These are phyloP conservation scores for Tulasnella sp. DNA, from an alignment of 768 basidiomycete species.

Conservation along the genomic window DNA sequence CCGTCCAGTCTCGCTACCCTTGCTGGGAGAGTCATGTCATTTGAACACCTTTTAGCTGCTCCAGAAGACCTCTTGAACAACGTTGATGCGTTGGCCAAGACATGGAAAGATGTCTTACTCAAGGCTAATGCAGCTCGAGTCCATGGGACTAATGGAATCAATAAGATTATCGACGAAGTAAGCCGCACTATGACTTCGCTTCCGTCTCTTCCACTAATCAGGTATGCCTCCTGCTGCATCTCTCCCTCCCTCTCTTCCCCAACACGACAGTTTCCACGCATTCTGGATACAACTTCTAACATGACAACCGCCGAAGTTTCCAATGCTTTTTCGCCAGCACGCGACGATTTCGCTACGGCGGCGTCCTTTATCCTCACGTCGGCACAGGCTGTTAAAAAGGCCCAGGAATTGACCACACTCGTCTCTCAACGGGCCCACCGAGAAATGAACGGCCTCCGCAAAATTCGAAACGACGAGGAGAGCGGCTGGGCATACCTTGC, in stretches of 20 bases:
- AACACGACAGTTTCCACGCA: not conserved
- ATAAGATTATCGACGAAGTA: slow-evolving; percentile 21
- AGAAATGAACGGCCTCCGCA: slow-evolving; percentile 13
- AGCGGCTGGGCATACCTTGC: slow-evolving; percentile 24
- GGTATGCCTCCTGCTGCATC: too few species aligned
- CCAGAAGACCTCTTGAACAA: slow-evolving; percentile 16
- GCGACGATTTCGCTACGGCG: not conserved
- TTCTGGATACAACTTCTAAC: not conserved
- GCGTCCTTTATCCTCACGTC: not conserved
- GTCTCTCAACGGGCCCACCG: not conserved
- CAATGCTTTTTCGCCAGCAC: not conserved
- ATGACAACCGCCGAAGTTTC: not conserved
- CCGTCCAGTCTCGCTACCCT: slow-evolving; percentile 10
- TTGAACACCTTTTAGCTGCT: slow-evolving; percentile 6
- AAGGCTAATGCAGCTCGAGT: slow-evolving; percentile 25
- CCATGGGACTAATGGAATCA: not conserved
- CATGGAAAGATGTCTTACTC: not conserved
- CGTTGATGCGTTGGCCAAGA: not conserved
- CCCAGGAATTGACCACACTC: not conserved
- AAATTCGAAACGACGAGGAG: slow-evolving; percentile 15
- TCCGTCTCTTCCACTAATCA: not conserved
- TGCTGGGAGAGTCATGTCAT: slow-evolving; percentile 25
- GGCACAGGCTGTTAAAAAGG: slow-evolving; percentile 12
- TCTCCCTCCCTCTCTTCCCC: not conserved
- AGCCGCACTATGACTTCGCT: not conserved